Evolutionary conservation across 164 flowering plant genomes (phyloP), one percentile per base, ranked within the genome.

Genomic region (Annona cherimola): DNA sequence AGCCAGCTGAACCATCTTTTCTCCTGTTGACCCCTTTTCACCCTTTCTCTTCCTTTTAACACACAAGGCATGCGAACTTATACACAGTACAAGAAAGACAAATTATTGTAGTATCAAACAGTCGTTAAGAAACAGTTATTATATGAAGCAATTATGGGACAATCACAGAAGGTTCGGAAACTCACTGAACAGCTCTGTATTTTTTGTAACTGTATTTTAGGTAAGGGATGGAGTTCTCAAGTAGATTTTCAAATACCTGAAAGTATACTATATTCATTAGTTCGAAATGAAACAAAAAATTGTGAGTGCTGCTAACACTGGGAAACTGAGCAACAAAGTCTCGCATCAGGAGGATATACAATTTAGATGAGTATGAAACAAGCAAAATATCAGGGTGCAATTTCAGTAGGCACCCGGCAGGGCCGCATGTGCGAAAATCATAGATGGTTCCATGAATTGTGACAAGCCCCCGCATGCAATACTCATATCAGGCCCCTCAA

Each of bases 151-250:
- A 45, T 68, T 20, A 9, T 14, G 35, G 26, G 2, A 43, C 69
- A 68, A 26, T 3, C 35, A 19, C 57, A 45, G 42, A 41, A 75
- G 69, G 66, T 75, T 45, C 70, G 71, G 73, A 74, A 45, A 63
- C 90, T 83, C 79, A 92, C 99, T 85, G 77, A 69, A 87, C 81
- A 71, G 92, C 89, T 79, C 81, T 84, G 68, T 84, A 86, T 77
- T 93, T 95, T 71, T 78, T 91, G 63, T 81, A 90, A 67, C 87
- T 91, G 83, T 95, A 92, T 74, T 88, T 91, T n/a, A 92, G 81
- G 75, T 83, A 95, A 1, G 99, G 99, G 61, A 91, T 39, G 62
- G 89, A 83, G 73, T 90, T 91, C 72, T 90, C 99, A 81, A 88
- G 45, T 70, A 95, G 70, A 79, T 91, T 92, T 20, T 88, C 89